Evolutionary conservation across 2,329 filamentous ascomycete species (phyloP).

Genomic region (Seiridium unicorne): DNA sequence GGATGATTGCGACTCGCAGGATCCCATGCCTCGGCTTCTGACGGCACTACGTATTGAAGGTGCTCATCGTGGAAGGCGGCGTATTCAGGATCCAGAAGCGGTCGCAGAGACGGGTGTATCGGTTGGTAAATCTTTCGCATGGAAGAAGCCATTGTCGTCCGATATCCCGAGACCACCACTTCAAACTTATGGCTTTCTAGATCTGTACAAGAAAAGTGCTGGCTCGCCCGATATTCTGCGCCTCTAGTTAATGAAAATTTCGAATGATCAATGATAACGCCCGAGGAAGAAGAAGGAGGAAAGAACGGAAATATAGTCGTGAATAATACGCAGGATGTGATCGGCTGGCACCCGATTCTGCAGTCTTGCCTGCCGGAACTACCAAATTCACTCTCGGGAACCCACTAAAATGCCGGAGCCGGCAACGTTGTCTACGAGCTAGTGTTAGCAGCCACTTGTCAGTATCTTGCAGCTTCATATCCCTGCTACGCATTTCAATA

Average conservation of each 20-base stretch:
- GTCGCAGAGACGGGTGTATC: not conserved
- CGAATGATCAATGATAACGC: no score
- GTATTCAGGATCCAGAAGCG: slow-evolving; percentile 35
- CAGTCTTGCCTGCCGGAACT: not conserved
- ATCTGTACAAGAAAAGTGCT: not conserved
- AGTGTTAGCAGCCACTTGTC: not conserved
- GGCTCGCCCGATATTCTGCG: not conserved
- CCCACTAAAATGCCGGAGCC: not conserved
- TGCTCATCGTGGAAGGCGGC: slow-evolving; percentile 34
- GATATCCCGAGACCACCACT: no score
- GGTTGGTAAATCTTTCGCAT: not conserved
- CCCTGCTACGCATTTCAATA: no score
- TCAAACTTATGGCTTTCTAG: not conserved
- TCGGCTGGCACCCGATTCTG: not conserved
- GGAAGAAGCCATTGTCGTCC: not conserved
- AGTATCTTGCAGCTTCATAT: no score
- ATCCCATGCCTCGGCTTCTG: slow-evolving; percentile 32
- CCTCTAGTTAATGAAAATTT: no score
- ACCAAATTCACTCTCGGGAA: not conserved
- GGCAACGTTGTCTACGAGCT: not conserved
- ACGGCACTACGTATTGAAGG: slow-evolving; percentile 33
- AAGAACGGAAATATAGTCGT: no score
- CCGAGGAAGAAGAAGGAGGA: no score
- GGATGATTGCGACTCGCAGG: slow-evolving; percentile 15
- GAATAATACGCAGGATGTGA: no score